phyloP scores from a whole-genome alignment of 75 land plant genomes.

The Cupressus sempervirens region DNA sequence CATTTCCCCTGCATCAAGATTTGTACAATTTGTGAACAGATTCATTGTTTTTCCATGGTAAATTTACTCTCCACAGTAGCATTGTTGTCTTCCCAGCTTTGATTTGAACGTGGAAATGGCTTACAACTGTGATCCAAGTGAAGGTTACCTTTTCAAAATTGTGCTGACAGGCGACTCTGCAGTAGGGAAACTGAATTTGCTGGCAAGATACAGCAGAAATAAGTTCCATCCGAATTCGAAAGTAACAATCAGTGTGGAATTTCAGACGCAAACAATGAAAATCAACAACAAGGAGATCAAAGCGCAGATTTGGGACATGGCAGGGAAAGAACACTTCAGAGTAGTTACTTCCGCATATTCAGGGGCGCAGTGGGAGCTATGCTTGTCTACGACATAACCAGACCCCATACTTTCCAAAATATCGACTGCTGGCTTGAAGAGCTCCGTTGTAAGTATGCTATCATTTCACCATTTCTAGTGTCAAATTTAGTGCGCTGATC shows the following conservation, averaged over 20 bases:
- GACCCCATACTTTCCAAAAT: constrained; percentile 24
- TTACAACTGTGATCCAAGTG: constrained; percentile 13
- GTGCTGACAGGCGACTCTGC: constrained; percentile 43
- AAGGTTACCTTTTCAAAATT: constrained; percentile 43
- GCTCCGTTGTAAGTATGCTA: constrained; percentile 12
- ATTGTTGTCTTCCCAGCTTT: not conserved
- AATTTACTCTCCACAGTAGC: not conserved
- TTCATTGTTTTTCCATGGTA: not conserved
- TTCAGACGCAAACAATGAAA: constrained; percentile 40
- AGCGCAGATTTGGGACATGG: constrained; percentile 48
- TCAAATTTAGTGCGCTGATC: not conserved
- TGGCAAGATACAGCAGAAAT: constrained; percentile 24
- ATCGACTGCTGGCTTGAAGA: constrained; percentile 35
- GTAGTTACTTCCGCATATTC: constrained; percentile 33
- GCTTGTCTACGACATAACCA: constrained; percentile 31
- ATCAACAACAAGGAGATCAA: constrained; percentile 24
- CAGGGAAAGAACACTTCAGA: constrained; percentile 38
- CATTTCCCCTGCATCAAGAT: not conserved
- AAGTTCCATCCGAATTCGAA: constrained; percentile 37
- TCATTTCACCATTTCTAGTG: not conserved
- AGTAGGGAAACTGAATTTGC: constrained; percentile 37
- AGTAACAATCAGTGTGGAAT: constrained; percentile 46
- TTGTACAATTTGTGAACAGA: not conserved
- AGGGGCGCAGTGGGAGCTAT: constrained; percentile 39
- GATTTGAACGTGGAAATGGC: not conserved